Conservation (phyloP, 495 filamentous ascomycete genomes). For the Sporormia fimetaria region DNA sequence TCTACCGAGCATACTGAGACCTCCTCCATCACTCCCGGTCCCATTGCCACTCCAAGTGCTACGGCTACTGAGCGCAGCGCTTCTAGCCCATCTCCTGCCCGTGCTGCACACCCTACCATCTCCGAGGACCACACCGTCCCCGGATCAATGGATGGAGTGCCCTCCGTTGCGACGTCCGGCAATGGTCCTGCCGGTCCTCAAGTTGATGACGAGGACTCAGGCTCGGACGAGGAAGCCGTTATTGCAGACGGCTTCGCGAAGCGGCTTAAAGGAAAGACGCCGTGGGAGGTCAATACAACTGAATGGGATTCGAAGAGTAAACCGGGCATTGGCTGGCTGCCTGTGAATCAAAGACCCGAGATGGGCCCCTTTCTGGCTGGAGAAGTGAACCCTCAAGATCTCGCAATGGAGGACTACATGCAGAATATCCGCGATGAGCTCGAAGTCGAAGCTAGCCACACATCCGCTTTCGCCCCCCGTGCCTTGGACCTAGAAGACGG, state of each 20-base stretch:
- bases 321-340: constrained; percentile 23
- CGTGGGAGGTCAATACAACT: constrained; percentile 9
- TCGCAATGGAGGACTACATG: constrained; percentile 59
- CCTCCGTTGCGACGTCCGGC: too few species aligned
- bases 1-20: background rate
- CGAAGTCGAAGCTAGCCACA: background rate
- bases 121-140: too few species aligned
- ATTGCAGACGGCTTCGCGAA: constrained; percentile 5
- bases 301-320: constrained; percentile 21
- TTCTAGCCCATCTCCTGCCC: too few species aligned
- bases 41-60: too few species aligned
- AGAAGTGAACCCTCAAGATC: constrained; percentile 29
- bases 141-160: too few species aligned
- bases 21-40: too few species aligned
- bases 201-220: background rate
- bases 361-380: constrained; percentile 6
- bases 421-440: constrained; percentile 48
- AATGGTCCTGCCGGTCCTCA: too few species aligned
- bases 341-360: constrained; percentile 3
- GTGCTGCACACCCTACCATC: too few species aligned
- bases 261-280: constrained; percentile 10
- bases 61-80: too few species aligned
- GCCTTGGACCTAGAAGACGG: constrained; percentile 12
- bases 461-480: constrained; percentile 7
- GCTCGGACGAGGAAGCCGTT: constrained; percentile 11